Conservation (phyloP, 352 stramenopile species). For the Phytophthora ramorum region DNA sequence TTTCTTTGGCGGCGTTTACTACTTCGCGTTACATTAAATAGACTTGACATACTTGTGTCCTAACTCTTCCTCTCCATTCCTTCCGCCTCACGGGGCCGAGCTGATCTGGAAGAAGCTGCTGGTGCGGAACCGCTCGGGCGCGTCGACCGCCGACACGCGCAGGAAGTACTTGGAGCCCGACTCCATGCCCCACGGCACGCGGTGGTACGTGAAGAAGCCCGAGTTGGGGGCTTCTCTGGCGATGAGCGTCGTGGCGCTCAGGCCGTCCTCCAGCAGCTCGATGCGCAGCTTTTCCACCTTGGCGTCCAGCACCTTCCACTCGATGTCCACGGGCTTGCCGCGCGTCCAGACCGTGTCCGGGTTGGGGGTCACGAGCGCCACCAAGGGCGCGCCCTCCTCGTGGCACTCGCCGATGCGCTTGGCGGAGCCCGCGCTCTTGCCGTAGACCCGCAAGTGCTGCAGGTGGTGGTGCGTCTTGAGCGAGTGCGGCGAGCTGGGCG, state of each 20-base stretch:
- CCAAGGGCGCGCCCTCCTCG: conserved; percentile 46
- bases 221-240: conserved; percentile 66
- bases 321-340: conserved; percentile 70
- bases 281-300: conserved; percentile 61
- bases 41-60: conserved; percentile 28
- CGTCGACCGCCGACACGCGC: conserved; percentile 54
- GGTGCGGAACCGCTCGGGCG: conserved; percentile 58
- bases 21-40: conserved; percentile 13
- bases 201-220: conserved; percentile 72
- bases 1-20: neutral
- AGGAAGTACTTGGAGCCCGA: conserved; percentile 83
- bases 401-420: conserved; percentile 37
- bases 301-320: conserved; percentile 75
- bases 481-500: conserved; percentile 26
- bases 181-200: conserved; percentile 88
- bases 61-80: conserved; percentile 17
- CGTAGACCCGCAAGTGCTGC: conserved; percentile 66
- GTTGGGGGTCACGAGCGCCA: conserved; percentile 50
- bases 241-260: conserved; percentile 72
- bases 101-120: conserved; percentile 78
- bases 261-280: conserved; percentile 73
- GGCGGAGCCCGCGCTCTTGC: conserved; percentile 32
- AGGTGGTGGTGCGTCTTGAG: conserved; percentile 50
- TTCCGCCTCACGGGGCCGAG: conserved; percentile 43
- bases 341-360: conserved; percentile 71